Evolutionary conservation across 2,329 filamentous ascomycete genomes (phyloP), one percentile per base, ranked within the genome.

Genomic region (Colletotrichum sp.): DNA sequence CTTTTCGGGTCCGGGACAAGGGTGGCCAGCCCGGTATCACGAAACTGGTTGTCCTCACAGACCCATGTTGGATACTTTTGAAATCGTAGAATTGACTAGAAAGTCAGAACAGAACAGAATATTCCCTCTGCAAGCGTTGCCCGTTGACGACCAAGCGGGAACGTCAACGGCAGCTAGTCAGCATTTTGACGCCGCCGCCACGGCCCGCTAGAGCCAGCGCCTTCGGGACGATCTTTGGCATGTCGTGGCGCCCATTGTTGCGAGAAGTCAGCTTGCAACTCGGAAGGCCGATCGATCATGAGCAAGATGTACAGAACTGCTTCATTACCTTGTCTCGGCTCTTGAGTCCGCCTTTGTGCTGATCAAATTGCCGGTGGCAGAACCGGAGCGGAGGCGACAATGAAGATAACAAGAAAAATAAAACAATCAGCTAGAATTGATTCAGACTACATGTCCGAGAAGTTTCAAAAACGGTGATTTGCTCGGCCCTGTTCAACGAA

Each of bases 81-180:
- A 9, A 22, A 22, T 48, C n/a, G 11, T 22, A 9, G n/a, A 22
- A 48, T 3, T 12, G 44, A 48, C 0, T 0, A 13, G n/a, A 19
- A 22, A 3, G 1, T 19, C 44, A 4, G n/a, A 22, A 3, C 0
- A 12, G 0, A 12, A 44, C 1, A 44, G 39, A 11, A n/a, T 0
- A n/a, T n/a, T n/a, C 3, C 39, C 3, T 4, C 19, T n/a, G 19
- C 19, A 1, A 44, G 19, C 1, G 5, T n/a, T n/a, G 19, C 39
- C 19, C 36, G 15, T 19, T 8, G 36, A 16, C 7, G 16, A 19
- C 36, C 36, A 39, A 39, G 36, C 8, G 36, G 36, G 36, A 19
- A 8, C 39, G 16, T 44, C 44, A 48, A 22, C n/a, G n/a, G 12
- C 44, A 52, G 44, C n/a, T 52, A 22, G 4, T 1, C 1, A 22